Conservation (phyloP, 164 flowering plant genomes). For the Liriodendron chinense region DNA sequence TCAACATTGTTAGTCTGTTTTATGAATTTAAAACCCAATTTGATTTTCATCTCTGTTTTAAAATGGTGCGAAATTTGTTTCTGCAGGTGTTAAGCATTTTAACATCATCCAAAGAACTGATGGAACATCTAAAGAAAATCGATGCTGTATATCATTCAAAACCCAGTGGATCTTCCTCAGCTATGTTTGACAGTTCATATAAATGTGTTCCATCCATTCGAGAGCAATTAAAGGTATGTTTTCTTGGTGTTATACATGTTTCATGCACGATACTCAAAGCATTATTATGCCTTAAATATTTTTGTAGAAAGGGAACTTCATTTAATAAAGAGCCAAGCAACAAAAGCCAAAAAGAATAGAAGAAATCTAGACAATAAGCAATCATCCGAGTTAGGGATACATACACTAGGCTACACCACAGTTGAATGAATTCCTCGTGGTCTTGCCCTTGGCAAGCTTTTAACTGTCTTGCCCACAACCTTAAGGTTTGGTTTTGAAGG, state of each 20-base stretch:
- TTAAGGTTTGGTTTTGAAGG: too few species aligned
- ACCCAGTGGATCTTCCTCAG: slow-evolving; percentile 40
- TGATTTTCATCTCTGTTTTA: neutral
- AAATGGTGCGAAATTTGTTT: neutral
- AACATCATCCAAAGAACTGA: slow-evolving; percentile 63
- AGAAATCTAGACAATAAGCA: neutral
- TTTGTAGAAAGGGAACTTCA: too few species aligned
- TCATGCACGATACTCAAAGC: neutral
- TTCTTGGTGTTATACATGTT: neutral
- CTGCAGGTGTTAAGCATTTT: slow-evolving; percentile 55
- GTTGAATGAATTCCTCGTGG: too few species aligned
- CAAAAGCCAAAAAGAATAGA: neutral
- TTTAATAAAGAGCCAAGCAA: neutral
- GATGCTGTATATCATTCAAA: slow-evolving; percentile 60
- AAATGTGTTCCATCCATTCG: slow-evolving; percentile 64
- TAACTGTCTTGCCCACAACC: neutral
- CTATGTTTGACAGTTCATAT: slow-evolving; percentile 31
- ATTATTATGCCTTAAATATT: neutral
- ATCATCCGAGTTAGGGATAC: neutral
- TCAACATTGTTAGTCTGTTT: too few species aligned
- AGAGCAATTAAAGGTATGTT: slow-evolving; percentile 66
- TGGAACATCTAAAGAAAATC: slow-evolving; percentile 60
- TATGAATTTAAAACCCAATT: neutral
- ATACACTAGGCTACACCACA: neutral
- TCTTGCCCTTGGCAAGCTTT: too few species aligned